Evolutionary conservation across 306 rosid species (phyloP).

Genomic region (Lablab purpureus): DNA sequence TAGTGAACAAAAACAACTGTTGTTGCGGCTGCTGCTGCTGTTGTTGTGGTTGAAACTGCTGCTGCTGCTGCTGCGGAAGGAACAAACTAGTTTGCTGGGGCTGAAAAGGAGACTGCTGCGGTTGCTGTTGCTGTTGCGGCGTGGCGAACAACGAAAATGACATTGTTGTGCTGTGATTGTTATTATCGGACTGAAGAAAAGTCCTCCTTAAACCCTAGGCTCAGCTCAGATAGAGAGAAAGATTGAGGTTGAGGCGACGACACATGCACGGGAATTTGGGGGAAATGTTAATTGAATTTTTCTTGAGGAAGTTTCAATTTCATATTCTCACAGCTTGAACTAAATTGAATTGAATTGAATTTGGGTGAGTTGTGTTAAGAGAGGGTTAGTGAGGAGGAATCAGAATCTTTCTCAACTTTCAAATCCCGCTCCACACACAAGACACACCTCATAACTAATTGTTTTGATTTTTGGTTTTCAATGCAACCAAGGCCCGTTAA

Average conservation of each 20-base stretch:
- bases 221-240: constrained; percentile 32
- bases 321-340: not conserved
- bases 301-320: constrained; percentile 13
- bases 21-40: constrained; percentile 54
- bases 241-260: constrained; percentile 27
- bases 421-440: constrained; percentile 32
- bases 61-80: constrained; percentile 53
- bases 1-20: constrained; percentile 69
- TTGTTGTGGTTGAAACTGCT: constrained; percentile 43
- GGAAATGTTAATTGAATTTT: constrained; percentile 3
- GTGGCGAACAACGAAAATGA: constrained; percentile 80
- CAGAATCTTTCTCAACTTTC: constrained; percentile 22
- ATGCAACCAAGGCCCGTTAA: constrained; percentile 11
- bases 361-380: no score
- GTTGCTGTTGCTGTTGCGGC: constrained; percentile 56
- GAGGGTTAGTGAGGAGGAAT: no score
- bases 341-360: not conserved
- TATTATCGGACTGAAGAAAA: constrained; percentile 34
- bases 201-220: constrained; percentile 74
- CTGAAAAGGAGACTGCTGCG: constrained; percentile 62
- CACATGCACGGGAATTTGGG: constrained; percentile 19
- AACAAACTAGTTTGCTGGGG: constrained; percentile 49
- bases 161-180: constrained; percentile 53
- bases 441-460: not conserved
- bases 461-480: not conserved